These are phyloP conservation scores for Berkeleyomyces rouxiae DNA, from an alignment of 2,329 filamentous ascomycete species.

Conservation along the genomic window DNA sequence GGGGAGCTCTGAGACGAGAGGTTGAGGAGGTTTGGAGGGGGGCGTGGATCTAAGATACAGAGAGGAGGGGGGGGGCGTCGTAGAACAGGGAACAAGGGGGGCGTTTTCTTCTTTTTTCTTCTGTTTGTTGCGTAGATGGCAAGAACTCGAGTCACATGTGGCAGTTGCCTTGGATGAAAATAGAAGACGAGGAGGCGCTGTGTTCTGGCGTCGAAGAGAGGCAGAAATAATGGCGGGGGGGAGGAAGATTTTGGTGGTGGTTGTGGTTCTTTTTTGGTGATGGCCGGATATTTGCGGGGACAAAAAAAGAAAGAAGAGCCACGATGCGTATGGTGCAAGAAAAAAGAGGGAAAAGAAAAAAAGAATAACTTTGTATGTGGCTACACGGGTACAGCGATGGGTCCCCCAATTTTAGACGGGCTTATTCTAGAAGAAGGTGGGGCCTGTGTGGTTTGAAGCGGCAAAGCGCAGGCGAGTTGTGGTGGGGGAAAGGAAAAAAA, in stretches of 20 bases:
- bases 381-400: neutral
- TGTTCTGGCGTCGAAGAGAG: neutral
- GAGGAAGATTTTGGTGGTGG: neutral
- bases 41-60: conserved; percentile 1
- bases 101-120: no score
- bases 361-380: neutral
- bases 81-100: neutral
- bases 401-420: neutral
- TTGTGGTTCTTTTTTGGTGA: neutral
- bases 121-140: neutral
- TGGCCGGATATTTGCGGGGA: no score
- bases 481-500: neutral
- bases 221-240: neutral
- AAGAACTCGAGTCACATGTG: neutral
- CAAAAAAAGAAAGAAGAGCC: neutral
- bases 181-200: neutral
- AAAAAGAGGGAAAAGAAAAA: neutral
- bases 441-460: neutral
- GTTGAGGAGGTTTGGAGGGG: conserved; percentile 1
- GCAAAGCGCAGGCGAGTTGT: neutral
- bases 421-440: neutral
- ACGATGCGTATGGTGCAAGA: neutral
- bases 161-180: neutral
- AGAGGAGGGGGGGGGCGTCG: neutral
- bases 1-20: neutral